phyloP scores from a whole-genome alignment of 2,329 filamentous ascomycete genomes.

The Trichothecium roseum region DNA sequence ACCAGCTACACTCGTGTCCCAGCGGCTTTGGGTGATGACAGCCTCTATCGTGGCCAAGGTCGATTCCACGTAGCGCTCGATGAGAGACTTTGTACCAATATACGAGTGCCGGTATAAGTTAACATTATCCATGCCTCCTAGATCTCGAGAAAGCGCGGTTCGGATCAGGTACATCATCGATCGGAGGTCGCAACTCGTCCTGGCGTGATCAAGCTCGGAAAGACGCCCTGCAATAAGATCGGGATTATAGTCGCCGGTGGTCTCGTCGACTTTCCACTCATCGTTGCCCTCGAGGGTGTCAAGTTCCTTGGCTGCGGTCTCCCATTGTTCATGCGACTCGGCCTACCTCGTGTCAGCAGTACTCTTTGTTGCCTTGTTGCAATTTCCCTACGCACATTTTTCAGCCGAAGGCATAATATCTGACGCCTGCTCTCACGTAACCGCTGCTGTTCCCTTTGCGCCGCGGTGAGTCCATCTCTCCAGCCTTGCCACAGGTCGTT shows the following conservation, averaged over 20 bases:
- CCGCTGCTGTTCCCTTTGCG: slow-evolving; percentile 36
- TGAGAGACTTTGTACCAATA: slow-evolving; percentile 75
- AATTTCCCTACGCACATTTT: slow-evolving; percentile 23
- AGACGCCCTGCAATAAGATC: slow-evolving; percentile 60
- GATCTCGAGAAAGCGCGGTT: slow-evolving; percentile 67
- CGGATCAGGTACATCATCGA: slow-evolving; percentile 74
- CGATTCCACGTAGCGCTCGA: slow-evolving; percentile 79
- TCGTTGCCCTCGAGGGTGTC: slow-evolving; percentile 74
- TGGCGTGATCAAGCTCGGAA: slow-evolving; percentile 63
- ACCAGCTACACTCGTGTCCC: slow-evolving; percentile 45
- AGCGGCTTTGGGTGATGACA: slow-evolving; percentile 51
- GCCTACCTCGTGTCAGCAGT: slow-evolving; percentile 37
- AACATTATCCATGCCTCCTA: slow-evolving; percentile 79
- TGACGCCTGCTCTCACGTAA: slow-evolving; percentile 49
- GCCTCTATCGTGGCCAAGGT: slow-evolving; percentile 64
- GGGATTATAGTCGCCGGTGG: slow-evolving; percentile 54
- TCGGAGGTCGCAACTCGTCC: slow-evolving; percentile 58
- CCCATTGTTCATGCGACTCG: slow-evolving; percentile 61
- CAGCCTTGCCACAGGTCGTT: slow-evolving; percentile 33
- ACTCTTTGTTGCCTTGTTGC: neutral
- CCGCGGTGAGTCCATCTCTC: slow-evolving; percentile 40
- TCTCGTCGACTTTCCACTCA: slow-evolving; percentile 54
- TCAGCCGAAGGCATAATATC: slow-evolving; percentile 53
- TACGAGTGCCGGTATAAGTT: slow-evolving; percentile 76
- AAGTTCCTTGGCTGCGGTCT: slow-evolving; percentile 62